Evolutionary conservation across 192 early-diverging fungal species (phyloP), one percentile per base, ranked within the genome.

Genomic region (Coemansia sp.): DNA sequence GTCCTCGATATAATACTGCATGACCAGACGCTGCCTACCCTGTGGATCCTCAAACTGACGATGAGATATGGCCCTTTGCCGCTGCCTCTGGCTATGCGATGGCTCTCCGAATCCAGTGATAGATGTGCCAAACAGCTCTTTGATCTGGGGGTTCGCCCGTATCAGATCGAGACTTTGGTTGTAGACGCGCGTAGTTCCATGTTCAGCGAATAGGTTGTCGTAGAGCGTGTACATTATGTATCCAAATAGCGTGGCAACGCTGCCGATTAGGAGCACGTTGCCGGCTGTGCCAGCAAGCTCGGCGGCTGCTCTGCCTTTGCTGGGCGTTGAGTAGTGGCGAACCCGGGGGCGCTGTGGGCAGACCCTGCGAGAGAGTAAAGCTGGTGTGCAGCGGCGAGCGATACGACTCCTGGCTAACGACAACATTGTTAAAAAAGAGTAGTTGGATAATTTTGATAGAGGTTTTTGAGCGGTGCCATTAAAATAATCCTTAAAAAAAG

Each of bases 81-180:
- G 41, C 40, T 83, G 80, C 3, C 80, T 47, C 66, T 78, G 80
- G 27, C 80, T 64, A 11, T 78, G 76, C 18, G 76, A 69, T 13
- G 80, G 75, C 70, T 83, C 76, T 62, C 80, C 80, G 50, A 78
- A 83, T 1, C 80, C 80, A 2, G 36, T 20, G 0, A 78, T 60
- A 0, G 69, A 63, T 5, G 34, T 18, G 16, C 80, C 80, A 8
- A 83, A 71, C 2, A 83, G 27, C 31, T 62, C 46, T 8, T 47
- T 69, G 8, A 83, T 78, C 43, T 78, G 52, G 33, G 80, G 80
- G 61, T 74, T 72, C 1, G 80, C 76, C 0, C 80, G 65, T 13
- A 83, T 41, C 7, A 83, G 62, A 38, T 83, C 80, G 15, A 83
- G 76, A 38, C 80, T 78, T 18, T 78, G 65, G 66, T 83, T 83